Base-by-base conservation (phyloP, 306 rosid genomes). In the Casuarina cunninghamiana region DNA sequence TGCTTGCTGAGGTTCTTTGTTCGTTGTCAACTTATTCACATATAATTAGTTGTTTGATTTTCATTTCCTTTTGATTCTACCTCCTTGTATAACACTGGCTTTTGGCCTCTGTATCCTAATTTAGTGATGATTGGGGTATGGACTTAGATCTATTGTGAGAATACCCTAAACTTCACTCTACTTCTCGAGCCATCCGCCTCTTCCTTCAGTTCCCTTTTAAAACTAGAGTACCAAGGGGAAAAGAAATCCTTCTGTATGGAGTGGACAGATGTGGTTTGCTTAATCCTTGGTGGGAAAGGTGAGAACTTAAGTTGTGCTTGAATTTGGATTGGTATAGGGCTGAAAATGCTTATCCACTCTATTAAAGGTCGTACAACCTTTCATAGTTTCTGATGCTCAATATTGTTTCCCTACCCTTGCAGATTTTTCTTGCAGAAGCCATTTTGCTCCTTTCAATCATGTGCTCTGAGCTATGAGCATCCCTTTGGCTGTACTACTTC, bases 341-440 rank as follows among this genome's bases (percentile, higher is more conserved):
- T 85, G 80, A 46, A 48, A 50, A 81, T 83, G 81, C 82, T 75
- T 69, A 73, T 72, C 91, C 87, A 78, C 78, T 71, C 89, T 82
- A 79, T 82, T 53, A 70, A 78, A 75, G 78, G 57, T 79, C 86
- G 58, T 54, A 38, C 69, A 37, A 26, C 84, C 83, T 58, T 75
- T 86, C 87, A 57, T 81, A 72, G 57, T 83, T 78, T 91, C 90
- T 88, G 92, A 88, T 88, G 71, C 78, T 79, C 83, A 80, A 83
- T 75, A 76, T 82, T 88, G 86, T 86, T 83, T 78, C 88, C 92
- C 80, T 87, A 88, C 84, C 86, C 77, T 82, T 90, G 90, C 90
- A 91, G 97, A 87, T 91, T 84, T 85, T 77, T 79, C 83, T 87
- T 88, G 89, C 90, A 63, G 91, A 88, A 82, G 86, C 87, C 82